These are phyloP conservation scores for Globisporangium perplexum DNA, from an alignment of 352 stramenopile species.

Conservation along the genomic window DNA sequence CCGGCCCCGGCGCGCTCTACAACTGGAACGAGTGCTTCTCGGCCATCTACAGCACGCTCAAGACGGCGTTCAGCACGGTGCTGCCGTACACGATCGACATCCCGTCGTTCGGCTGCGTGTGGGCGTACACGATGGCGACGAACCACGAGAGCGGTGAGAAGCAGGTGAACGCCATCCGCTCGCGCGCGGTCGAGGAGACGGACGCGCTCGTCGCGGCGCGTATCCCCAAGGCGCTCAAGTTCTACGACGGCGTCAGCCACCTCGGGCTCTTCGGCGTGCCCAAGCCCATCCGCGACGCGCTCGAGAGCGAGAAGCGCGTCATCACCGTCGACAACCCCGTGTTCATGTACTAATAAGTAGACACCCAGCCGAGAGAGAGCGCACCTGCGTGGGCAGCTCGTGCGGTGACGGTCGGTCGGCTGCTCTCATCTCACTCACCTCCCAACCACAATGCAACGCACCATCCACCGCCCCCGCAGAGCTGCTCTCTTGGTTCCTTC, in stretches of 20 bases:
- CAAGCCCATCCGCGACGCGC: slow-evolving; percentile 86
- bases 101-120: slow-evolving; percentile 92
- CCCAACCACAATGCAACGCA: no score
- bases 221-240: slow-evolving; percentile 69
- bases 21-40: slow-evolving; percentile 92
- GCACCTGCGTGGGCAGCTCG: no score
- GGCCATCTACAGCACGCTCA: slow-evolving; percentile 92
- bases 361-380: slow-evolving; percentile 2
- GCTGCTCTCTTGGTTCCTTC: no score
- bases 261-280: slow-evolving; percentile 87
- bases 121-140: slow-evolving; percentile 92
- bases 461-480: no score
- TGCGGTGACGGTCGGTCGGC: no score
- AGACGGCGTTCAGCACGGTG: slow-evolving; percentile 89
- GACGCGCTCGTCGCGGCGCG: slow-evolving; percentile 55
- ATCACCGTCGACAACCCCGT: slow-evolving; percentile 95
- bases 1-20: slow-evolving; percentile 83
- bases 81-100: slow-evolving; percentile 91
- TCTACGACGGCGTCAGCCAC: slow-evolving; percentile 92
- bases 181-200: slow-evolving; percentile 55
- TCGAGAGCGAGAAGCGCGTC: slow-evolving; percentile 87
- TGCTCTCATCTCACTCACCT: no score
- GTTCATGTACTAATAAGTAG: slow-evolving; percentile 92
- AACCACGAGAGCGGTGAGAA: slow-evolving; percentile 56
- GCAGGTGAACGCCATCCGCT: slow-evolving; percentile 39